Conservation (phyloP, 768 basidiomycete species). For the Piloderma croceum region DNA sequence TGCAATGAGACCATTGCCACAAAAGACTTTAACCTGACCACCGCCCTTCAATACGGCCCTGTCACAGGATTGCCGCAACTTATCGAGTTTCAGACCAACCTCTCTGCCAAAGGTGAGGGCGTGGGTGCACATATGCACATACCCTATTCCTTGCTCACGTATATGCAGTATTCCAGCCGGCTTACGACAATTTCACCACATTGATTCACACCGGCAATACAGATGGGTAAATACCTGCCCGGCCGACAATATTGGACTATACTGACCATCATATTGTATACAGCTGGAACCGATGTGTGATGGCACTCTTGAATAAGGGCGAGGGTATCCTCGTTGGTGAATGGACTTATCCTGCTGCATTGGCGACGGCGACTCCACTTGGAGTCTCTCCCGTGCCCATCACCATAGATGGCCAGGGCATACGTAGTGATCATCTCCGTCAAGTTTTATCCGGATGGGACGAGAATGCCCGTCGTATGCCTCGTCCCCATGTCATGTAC, state of each 20-base stretch:
- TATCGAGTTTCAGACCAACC: constrained; percentile 50
- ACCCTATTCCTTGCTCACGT: too few relatives aligned
- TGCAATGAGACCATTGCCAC: constrained; percentile 51
- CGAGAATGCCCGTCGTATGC: constrained; percentile 45
- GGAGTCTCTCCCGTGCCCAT: constrained; percentile 48
- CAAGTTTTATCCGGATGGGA: constrained; percentile 64
- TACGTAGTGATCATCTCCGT: constrained; percentile 58
- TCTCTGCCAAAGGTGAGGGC: constrained; percentile 30
- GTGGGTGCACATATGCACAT: too few relatives aligned
- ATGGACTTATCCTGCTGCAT: constrained; percentile 71
- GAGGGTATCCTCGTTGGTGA: constrained; percentile 56
- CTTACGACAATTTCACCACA: constrained; percentile 53
- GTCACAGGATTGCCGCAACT: constrained; percentile 52
- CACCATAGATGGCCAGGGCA: constrained; percentile 66
- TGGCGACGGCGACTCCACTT: constrained; percentile 26
- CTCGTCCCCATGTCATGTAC: constrained; percentile 66
- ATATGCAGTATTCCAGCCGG: constrained; percentile 57
- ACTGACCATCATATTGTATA: too few relatives aligned
- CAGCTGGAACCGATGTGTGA: constrained; percentile 51
- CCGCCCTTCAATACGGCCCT: constrained; percentile 64
- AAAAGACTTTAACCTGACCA: constrained; percentile 52
- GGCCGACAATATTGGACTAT: constrained; percentile 5
- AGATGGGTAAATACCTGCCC: constrained; percentile 42
- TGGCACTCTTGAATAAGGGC: constrained; percentile 61
- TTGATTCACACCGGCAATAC: constrained; percentile 66